These are phyloP conservation scores for Lipomyces starkeyi DNA, from an alignment of 805 yeast species.

Conservation along the genomic window DNA sequence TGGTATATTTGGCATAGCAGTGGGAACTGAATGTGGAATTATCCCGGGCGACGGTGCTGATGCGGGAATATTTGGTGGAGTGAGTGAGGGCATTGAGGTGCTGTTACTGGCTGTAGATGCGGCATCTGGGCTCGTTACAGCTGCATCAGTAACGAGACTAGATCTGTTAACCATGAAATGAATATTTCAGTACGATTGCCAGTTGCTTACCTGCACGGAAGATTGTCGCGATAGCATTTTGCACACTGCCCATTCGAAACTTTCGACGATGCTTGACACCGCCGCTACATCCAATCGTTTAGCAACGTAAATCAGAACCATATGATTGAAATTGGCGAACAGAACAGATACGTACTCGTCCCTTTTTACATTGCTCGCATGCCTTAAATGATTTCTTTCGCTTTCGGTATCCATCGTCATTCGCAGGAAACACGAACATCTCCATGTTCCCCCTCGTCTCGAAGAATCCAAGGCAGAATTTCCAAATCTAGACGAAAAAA, in stretches of 20 bases:
- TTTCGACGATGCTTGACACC: constrained; percentile 25
- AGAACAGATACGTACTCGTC: constrained; percentile 19
- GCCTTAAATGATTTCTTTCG: constrained; percentile 34
- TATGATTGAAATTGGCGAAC: neutral
- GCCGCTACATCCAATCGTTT: constrained; percentile 18
- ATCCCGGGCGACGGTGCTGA: neutral
- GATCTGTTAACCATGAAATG: neutral
- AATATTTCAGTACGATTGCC: neutral
- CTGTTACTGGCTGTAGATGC: neutral
- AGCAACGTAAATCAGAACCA: neutral
- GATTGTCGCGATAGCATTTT: constrained; percentile 25
- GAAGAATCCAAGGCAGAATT: neutral
- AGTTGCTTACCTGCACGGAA: constrained; percentile 27
- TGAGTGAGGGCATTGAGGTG: neutral
- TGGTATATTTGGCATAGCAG: neutral
- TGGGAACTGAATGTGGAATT: neutral
- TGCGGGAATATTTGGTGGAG: neutral
- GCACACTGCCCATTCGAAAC: constrained; percentile 26
- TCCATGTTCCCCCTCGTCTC: neutral
- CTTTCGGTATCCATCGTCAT: constrained; percentile 34
- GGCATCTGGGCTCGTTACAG: neutral
- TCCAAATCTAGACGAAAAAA: neutral
- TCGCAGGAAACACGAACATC: constrained; percentile 37
- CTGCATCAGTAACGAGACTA: neutral
- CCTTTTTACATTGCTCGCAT: constrained; percentile 35